A percentile compares a stretch with the other conserved stretches of the same genome.
phyloP scores from a whole-genome alignment of 192 early-diverging fungal genomes.

The Coemansia sp. region DNA sequence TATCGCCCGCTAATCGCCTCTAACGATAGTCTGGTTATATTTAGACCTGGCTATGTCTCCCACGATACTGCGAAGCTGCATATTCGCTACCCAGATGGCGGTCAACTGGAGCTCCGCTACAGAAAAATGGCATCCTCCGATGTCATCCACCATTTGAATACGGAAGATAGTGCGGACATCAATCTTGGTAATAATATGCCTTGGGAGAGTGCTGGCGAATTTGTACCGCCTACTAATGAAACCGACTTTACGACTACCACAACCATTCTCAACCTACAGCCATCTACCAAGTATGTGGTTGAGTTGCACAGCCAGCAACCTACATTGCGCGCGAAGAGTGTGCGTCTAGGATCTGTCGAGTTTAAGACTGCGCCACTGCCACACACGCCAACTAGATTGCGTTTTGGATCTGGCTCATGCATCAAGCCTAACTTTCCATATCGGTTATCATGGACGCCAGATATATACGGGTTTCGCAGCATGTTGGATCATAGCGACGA shows the following conservation, averaged over 20 bases:
- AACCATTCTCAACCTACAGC: constrained; percentile 25
- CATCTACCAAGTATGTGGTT: constrained; percentile 36
- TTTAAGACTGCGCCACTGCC: constrained; percentile 36
- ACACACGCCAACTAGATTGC: constrained; percentile 21
- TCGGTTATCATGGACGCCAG: constrained; percentile 20
- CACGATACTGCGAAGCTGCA: constrained; percentile 44
- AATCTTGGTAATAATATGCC: constrained; percentile 7
- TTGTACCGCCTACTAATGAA: constrained; percentile 20
- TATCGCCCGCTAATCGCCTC: constrained; percentile 42
- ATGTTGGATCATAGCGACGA: constrained; percentile 40
- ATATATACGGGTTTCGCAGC: constrained; percentile 45
- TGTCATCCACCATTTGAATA: neutral
- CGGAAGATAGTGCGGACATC: neutral
- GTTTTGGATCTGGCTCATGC: constrained; percentile 53
- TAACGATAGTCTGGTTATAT: constrained; percentile 27
- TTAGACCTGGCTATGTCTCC: constrained; percentile 44
- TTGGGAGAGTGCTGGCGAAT: constrained; percentile 36
- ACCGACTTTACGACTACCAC: constrained; percentile 35
- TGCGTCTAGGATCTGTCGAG: constrained; percentile 29
- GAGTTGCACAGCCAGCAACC: constrained; percentile 35
- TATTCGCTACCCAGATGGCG: constrained; percentile 36
- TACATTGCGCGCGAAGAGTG: constrained; percentile 20
- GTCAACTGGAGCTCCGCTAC: constrained; percentile 43
- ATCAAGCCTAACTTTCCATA: constrained; percentile 58
- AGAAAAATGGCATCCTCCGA: neutral